Conservation (phyloP, 495 filamentous ascomycete species). For the Schizothecium vesticola region DNA sequence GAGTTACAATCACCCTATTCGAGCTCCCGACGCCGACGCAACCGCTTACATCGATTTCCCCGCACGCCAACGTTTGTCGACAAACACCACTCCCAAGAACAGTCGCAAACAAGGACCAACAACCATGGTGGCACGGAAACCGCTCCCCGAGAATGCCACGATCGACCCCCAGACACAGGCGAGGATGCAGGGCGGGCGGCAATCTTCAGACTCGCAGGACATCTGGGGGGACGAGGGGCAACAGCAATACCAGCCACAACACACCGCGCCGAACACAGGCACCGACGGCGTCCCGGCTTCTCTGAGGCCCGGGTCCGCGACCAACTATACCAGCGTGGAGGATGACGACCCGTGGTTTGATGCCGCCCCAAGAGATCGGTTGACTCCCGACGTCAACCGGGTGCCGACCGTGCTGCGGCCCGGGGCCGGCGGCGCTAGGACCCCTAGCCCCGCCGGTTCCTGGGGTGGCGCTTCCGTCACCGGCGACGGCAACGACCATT, state of each 20-base stretch:
- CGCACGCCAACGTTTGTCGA: background rate
- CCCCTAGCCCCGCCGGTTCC: background rate
- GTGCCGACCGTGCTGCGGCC: conserved; percentile 21
- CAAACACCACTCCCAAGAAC: background rate
- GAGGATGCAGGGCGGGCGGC: conserved; percentile 28
- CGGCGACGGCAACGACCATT: conserved; percentile 12
- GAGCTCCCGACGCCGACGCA: background rate
- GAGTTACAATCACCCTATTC: background rate
- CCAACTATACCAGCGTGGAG: conserved; percentile 16
- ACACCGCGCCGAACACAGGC: background rate
- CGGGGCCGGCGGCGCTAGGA: conserved; percentile 7
- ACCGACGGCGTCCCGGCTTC: conserved; percentile 21
- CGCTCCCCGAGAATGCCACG: conserved; percentile 31
- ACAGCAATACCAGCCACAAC: conserved; percentile 5
- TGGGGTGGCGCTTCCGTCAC: conserved; percentile 1
- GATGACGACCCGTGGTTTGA: conserved; percentile 24
- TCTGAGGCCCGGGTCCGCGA: conserved; percentile 23
- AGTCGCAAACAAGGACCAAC: background rate
- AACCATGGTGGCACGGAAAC: conserved; percentile 32
- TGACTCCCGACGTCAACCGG: conserved; percentile 11
- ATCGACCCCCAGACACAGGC: conserved; percentile 24
- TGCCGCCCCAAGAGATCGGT: background rate
- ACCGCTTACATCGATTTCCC: background rate
- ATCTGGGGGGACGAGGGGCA: conserved; percentile 31
- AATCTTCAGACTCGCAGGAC: conserved; percentile 27